phyloP scores from a whole-genome alignment of 2,329 filamentous ascomycete species.

The Nigrospora osmanthi region DNA sequence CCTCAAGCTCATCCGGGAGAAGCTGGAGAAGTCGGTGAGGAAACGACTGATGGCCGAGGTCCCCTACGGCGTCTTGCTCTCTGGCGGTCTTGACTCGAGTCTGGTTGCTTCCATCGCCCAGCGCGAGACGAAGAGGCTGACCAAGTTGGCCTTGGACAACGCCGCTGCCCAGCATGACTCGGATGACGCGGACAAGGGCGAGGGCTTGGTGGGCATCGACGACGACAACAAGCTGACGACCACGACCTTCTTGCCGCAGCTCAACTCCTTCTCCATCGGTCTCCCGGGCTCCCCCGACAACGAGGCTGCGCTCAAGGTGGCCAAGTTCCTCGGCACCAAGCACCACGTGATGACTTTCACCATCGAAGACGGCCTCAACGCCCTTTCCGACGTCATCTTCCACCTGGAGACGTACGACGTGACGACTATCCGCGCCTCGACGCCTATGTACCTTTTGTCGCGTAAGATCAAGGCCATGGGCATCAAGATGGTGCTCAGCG shows the following conservation, averaged over 20 bases:
- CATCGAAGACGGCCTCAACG: constrained; percentile 93
- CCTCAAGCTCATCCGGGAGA: constrained; percentile 71
- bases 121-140: constrained; percentile 76
- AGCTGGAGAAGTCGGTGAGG: constrained; percentile 82
- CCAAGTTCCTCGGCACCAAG: constrained; percentile 93
- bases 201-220: constrained; percentile 86
- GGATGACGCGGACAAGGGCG: constrained; percentile 50
- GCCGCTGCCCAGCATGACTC: constrained; percentile 25
- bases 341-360: constrained; percentile 99
- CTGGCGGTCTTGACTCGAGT: constrained; percentile 91
- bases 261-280: constrained; percentile 98
- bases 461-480: constrained; percentile 99
- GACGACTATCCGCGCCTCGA: constrained; percentile 95
- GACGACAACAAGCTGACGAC: constrained; percentile 85
- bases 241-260: constrained; percentile 82
- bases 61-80: constrained; percentile 91
- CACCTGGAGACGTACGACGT: constrained; percentile 98
- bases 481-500: constrained; percentile 98
- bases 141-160: constrained; percentile 51
- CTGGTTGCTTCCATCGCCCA: constrained; percentile 93
- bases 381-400: constrained; percentile 94
- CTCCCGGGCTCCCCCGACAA: constrained; percentile 89
- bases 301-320: constrained; percentile 84
- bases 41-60: constrained; percentile 99
- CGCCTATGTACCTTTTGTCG: constrained; percentile 95